Percentiles rank a stretch among this genome's conserved stretches.
phyloP scores from a whole-genome alignment of 2,329 filamentous ascomycete genomes.

The Monilinia aucupariae region DNA sequence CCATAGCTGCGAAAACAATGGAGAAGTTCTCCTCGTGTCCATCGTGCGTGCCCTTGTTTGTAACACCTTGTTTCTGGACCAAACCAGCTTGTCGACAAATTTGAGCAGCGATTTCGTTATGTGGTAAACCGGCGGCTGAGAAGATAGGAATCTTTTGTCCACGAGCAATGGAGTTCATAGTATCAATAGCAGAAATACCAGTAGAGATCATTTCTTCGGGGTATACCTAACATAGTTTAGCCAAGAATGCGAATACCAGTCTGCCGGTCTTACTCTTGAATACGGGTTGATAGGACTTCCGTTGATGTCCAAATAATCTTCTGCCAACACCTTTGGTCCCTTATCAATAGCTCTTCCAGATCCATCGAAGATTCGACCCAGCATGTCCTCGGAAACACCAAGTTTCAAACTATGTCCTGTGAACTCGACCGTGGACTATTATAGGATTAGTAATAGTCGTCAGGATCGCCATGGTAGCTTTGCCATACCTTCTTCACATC shows the following conservation, averaged over 20 bases:
- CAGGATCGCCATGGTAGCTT: neutral
- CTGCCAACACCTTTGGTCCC: conserved; percentile 93
- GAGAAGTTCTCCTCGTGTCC: conserved; percentile 99
- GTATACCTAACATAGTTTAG: conserved; percentile 61
- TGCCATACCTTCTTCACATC: conserved; percentile 87
- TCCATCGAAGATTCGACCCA: conserved; percentile 97
- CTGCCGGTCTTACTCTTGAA: conserved; percentile 65
- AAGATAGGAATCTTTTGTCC: conserved; percentile 99
- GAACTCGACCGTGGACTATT: conserved; percentile 92
- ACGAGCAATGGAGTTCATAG: conserved; percentile 96
- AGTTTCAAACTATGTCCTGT: conserved; percentile 96
- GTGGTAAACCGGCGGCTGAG: conserved; percentile 93
- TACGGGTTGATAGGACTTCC: conserved; percentile 98
- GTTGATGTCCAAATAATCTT: conserved; percentile 99
- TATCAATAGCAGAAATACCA: conserved; percentile 98
- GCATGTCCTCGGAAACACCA: conserved; percentile 98
- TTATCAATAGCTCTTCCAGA: conserved; percentile 98
- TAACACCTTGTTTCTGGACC: conserved; percentile 67
- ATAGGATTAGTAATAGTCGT: conserved; percentile 18
- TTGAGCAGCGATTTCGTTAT: conserved; percentile 98
- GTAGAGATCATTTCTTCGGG: conserved; percentile 99
- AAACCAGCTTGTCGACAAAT: conserved; percentile 96
- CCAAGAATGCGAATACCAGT: neutral
- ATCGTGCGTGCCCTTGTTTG: conserved; percentile 93
- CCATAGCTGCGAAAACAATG: conserved; percentile 99